Evolutionary conservation across 352 stramenopile species (phyloP), one percentile per base, ranked within the genome.

Genomic region (Phytophthora colocasiae): DNA sequence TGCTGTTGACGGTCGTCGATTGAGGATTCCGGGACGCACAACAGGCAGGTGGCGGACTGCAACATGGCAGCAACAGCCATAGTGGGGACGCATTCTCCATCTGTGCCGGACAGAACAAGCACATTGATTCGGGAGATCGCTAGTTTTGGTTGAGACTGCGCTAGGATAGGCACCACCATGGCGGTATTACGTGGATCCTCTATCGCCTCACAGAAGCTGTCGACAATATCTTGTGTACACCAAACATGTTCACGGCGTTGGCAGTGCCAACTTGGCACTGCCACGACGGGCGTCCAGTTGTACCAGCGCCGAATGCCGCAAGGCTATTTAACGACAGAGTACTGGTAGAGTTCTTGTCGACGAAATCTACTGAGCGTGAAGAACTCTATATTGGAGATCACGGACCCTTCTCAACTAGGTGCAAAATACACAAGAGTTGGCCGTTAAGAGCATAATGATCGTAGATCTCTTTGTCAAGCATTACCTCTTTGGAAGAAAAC

Each of bases 61-160:
- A 66, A 45, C 48, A 59, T 52, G 57, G 47, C 47, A 38, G 39
- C 29, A 66, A 39, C 49, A 59, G 39, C 34, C 57, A 58, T 58
- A 65, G 46, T 38, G 39, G n/a, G 39, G 48, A 31, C 56, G 10
- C 6, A 38, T 51, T 43, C 14, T 58, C 48, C 40, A 53, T 27
- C 50, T 54, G 47, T 49, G 14, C 14, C 58, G 58, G 39, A 32
- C 49, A 66, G 44, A 22, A 2, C 45, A 36, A 39, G 24, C 27
- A 24, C 11, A 29, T 31, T 15, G 22, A 22, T 22, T 22, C 22
- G 22, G 22, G 22, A 22, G 29, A 29, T 40, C 40, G 31, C 38
- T 12, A 22, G 8, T 8, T 53, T 45, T 58, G 26, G 29, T 46
- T 39, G 24, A 58, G 50, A n/a, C 38, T 6, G 6, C 24, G 38